Base-by-base conservation (phyloP, 169 alveolate genomes). In the Pseudocohnilembus persalinus region DNA sequence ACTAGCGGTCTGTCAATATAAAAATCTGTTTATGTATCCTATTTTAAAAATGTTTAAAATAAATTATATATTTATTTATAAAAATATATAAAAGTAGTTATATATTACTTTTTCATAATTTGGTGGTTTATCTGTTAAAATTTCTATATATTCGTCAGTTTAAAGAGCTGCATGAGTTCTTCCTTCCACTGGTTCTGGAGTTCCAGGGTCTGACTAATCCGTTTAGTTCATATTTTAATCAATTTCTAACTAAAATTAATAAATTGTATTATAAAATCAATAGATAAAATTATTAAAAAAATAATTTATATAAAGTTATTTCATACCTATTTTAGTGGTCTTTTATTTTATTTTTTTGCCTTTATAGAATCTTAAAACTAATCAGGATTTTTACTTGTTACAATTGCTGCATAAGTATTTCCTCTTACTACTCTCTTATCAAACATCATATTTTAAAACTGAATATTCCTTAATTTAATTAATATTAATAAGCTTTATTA, bases 11-110 rank as follows among this genome's bases (percentile, higher is more conserved):
- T 89, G 83, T 96, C 98, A 49, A 94, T 94, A 88, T 89, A 92
- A 88, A 92, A 96, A 82, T 96, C 98, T 24, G 99, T 96, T 89
- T 97, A 97, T 15, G 96, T 94, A 85, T 93, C 90, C 94, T 84
- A 49, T 49, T 11, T 11, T 11, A 49, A 4, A 49, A 49, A 49
- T 49, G 73, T 73, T 73, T 74, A 83, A 31, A 78, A 75, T 34
- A 86, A 76, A 29, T 29, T 29, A 76, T n/a, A 11, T 28, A 26
- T 32, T 32, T 1, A n/a, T 29, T 73, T 83, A 72, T 82, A 26
- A 93, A 91, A 73, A 86, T 65, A 35, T 90, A 92, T 15, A 93
- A n/a, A n/a, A 83, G 73, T 77, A 74, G 88, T 49, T 11, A 49
- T 11, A 11, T 11, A 11, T 49, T 49, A 94, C 76, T 73, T 73